Conservation (phyloP, 768 basidiomycete species). For the Boletus tylopilopsis region DNA sequence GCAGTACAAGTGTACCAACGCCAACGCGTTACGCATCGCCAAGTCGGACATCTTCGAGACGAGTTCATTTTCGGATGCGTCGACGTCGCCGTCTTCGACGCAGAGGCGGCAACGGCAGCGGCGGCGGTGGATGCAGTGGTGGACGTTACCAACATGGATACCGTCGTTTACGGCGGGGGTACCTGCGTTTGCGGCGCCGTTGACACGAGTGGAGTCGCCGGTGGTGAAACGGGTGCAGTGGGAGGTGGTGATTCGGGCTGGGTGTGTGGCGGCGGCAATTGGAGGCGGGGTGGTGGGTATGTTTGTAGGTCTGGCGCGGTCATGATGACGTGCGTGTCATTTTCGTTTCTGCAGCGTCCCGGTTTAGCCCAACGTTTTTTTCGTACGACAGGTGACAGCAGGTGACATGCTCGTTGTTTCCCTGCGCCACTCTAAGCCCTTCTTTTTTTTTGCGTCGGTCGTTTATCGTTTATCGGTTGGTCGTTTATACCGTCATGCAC, state of each 20-base stretch:
- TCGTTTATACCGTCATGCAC: too few relatives aligned
- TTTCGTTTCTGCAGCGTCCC: too few relatives aligned
- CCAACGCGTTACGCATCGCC: conserved; percentile 1
- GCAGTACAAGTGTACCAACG: conserved; percentile 31
- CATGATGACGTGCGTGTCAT: too few relatives aligned
- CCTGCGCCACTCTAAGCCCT: too few relatives aligned
- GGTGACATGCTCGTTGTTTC: too few relatives aligned
- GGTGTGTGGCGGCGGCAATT: conserved; percentile 42
- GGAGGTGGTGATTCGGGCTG: conserved; percentile 74
- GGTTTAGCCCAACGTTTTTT: too few relatives aligned
- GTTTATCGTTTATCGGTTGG: too few relatives aligned
- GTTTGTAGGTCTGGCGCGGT: conserved; percentile 16
- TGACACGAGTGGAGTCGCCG: conserved; percentile 67
- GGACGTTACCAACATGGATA: conserved; percentile 15
- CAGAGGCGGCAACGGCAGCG: background rate
- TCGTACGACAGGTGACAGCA: too few relatives aligned
- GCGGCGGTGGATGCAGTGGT: background rate
- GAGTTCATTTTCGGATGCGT: background rate
- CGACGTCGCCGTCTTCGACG: background rate
- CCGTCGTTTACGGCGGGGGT: conserved; percentile 40
- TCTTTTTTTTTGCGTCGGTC: too few relatives aligned
- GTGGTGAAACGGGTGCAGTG: conserved; percentile 77
- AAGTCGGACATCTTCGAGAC: background rate
- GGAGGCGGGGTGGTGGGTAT: conserved; percentile 32
- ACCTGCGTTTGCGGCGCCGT: conserved; percentile 66